Conservation (phyloP, 345 rosid species). For the Cardamine resedifolia region DNA sequence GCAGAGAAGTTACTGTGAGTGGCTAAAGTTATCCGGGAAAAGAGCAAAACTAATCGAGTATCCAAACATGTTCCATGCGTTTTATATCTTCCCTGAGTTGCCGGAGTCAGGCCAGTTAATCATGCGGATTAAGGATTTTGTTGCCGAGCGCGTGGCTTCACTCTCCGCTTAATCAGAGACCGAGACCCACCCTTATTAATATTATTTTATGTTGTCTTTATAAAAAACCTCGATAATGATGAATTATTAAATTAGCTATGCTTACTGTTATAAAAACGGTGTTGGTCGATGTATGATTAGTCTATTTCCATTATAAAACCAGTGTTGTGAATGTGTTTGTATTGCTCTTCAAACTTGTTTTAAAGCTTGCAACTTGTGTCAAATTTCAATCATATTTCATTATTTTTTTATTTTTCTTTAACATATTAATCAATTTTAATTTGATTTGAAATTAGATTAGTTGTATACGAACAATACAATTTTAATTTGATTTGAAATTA, state of each 20-base stretch:
- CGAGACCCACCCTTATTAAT: no score
- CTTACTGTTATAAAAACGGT: not conserved
- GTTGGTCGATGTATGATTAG: not conserved
- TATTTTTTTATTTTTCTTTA: no score
- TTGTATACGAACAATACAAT: not conserved
- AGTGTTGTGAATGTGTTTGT: not conserved
- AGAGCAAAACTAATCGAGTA: constrained; percentile 59
- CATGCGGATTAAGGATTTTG: constrained; percentile 52
- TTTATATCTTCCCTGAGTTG: constrained; percentile 73
- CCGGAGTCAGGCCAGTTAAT: constrained; percentile 51
- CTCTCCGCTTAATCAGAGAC: constrained; percentile 23
- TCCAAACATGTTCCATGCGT: constrained; percentile 74
- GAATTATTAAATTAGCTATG: not conserved
- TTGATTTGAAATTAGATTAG: no score
- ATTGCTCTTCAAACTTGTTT: not conserved
- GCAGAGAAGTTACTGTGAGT: constrained; percentile 66
- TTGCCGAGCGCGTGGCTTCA: constrained; percentile 39
- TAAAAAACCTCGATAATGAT: not conserved
- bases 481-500: no score
- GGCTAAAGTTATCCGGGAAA: constrained; percentile 72
- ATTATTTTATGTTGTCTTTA: no score
- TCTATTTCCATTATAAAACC: not conserved
- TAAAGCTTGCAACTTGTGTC: not conserved
- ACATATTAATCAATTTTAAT: no score
- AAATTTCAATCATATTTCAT: not conserved